These are phyloP conservation scores for Trametes villosa DNA, from an alignment of 768 basidiomycete species.

Conservation along the genomic window DNA sequence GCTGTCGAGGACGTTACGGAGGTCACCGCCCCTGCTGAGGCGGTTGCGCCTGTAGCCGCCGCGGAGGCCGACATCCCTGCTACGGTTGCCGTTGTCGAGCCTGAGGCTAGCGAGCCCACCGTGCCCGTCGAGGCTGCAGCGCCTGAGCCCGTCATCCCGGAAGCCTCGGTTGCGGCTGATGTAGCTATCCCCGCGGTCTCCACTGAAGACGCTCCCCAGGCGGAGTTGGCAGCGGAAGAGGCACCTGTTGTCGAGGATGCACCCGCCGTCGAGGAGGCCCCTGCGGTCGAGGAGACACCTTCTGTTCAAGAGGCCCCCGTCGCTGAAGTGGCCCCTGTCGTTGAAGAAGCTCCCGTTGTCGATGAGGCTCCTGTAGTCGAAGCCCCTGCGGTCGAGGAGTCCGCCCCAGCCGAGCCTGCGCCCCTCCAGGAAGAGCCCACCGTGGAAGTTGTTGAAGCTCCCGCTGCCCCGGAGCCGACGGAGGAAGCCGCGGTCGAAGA, in stretches of 20 bases:
- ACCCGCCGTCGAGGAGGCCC: not conserved
- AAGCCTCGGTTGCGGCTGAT: no score
- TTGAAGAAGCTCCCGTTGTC: no score
- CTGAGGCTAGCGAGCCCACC: no score
- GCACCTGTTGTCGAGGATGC: not conserved
- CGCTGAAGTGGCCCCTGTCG: not conserved
- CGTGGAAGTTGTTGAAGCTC: conserved; percentile 1
- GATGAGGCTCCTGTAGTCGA: not conserved
- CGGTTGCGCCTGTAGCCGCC: not conserved
- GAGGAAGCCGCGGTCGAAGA: conserved; percentile 5
- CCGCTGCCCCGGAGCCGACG: not conserved
- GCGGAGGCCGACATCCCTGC: no score
- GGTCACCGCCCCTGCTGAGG: conserved; percentile 2
- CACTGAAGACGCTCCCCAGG: not conserved
- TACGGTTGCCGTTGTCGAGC: conserved; percentile 4
- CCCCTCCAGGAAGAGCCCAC: conserved; percentile 18
- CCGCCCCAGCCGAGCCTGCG: conserved; percentile 11
- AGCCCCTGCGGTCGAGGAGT: not conserved
- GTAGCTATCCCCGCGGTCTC: no score
- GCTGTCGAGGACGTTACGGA: not conserved
- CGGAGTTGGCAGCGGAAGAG: not conserved
- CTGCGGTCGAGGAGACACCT: not conserved
- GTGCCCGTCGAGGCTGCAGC: no score
- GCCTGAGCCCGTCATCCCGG: no score
- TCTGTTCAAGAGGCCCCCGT: not conserved